Conservation (phyloP, 352 stramenopile genomes). For the Phytophthora multivora region DNA sequence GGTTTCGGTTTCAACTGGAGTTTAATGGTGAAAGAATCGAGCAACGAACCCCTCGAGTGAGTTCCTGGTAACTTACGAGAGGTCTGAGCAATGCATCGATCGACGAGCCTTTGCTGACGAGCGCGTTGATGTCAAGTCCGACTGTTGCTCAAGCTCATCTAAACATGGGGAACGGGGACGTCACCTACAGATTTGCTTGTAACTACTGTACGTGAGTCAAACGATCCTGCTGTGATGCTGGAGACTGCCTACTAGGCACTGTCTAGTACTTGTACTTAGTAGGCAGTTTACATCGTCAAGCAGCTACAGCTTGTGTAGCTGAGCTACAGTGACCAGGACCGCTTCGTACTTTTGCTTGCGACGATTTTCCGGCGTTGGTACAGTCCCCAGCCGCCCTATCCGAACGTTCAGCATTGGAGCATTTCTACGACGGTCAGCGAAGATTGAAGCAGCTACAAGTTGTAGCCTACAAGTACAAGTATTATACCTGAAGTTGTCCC, state of each 20-base stretch:
- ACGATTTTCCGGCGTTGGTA: too few species aligned
- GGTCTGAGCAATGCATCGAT: not conserved
- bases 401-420: not conserved
- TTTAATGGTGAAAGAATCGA: slow-evolving; percentile 5
- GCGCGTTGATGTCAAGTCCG: slow-evolving; percentile 6
- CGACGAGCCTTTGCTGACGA: not conserved
- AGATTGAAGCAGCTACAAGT: too few species aligned
- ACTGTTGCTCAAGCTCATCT: not conserved
- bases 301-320: too few species aligned
- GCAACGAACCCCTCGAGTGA: slow-evolving; percentile 3
- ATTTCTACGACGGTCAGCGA: not conserved
- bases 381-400: not conserved
- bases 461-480: too few species aligned
- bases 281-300: too few species aligned
- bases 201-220: not conserved
- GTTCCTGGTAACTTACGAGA: not conserved
- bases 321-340: too few species aligned
- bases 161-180: slow-evolving; percentile 12
- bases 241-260: too few species aligned
- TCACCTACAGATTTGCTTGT: slow-evolving; percentile 6
- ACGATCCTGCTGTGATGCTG: slow-evolving; percentile 3
- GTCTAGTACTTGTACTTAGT: too few species aligned
- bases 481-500: too few species aligned
- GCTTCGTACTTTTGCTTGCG: too few species aligned
- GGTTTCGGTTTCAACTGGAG: not conserved